Evolutionary conservation across 306 rosid genomes (phyloP).

Genomic region (Datisca glomerata): DNA sequence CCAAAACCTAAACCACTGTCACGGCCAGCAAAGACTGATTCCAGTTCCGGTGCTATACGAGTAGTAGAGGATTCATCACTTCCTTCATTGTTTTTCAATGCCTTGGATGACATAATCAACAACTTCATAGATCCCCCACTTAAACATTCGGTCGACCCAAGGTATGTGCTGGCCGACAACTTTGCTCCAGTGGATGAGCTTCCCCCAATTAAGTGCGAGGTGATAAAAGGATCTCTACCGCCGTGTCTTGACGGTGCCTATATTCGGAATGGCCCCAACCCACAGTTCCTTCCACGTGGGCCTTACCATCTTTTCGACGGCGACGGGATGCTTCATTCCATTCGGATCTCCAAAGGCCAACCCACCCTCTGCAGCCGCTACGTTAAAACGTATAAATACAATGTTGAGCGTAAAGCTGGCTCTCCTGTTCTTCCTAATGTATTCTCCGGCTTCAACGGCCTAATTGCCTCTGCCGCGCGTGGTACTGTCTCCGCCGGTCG

Average conservation of each 20-base stretch:
- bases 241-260: conserved; percentile 62
- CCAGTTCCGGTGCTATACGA: background rate
- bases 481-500: conserved; percentile 53
- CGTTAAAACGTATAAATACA: conserved; percentile 59
- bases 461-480: conserved; percentile 60
- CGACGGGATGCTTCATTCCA: conserved; percentile 83
- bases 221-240: conserved; percentile 41
- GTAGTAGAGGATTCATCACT: conserved; percentile 16
- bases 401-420: conserved; percentile 54
- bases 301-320: conserved; percentile 94
- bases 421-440: conserved; percentile 54
- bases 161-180: conserved; percentile 40
- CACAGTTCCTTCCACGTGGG: conserved; percentile 80
- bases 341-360: conserved; percentile 41
- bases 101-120: conserved; percentile 59
- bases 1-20: background rate
- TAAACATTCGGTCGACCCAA: conserved; percentile 44
- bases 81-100: conserved; percentile 28
- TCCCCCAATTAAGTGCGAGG: conserved; percentile 57
- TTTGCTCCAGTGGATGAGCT: conserved; percentile 71
- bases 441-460: conserved; percentile 58
- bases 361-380: conserved; percentile 74
- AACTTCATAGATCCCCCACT: conserved; percentile 71
- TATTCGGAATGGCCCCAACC: conserved; percentile 88
- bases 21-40: background rate